Percentiles rank a stretch among this genome's conserved stretches.
These are phyloP conservation scores for Suillus ampliporus DNA, from an alignment of 768 basidiomycete genomes.

Conservation along the genomic window DNA sequence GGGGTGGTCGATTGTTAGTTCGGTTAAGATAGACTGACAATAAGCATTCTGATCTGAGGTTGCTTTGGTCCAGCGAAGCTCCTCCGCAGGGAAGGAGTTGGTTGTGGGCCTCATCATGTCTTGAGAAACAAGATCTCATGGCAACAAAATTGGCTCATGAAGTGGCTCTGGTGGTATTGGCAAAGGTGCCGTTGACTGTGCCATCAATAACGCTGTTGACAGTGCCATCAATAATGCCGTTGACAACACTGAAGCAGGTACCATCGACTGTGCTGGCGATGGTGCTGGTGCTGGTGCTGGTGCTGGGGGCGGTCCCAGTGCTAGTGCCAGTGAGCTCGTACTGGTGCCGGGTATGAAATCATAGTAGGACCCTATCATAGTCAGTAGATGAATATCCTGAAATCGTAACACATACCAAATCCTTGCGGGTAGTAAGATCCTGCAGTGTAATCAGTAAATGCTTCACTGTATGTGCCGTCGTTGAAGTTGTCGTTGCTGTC, in stretches of 20 bases:
- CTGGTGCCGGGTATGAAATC: background rate
- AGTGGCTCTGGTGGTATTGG: background rate
- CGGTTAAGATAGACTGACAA: too few relatives aligned
- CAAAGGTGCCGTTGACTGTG: background rate
- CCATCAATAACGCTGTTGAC: background rate
- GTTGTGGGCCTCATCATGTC: background rate
- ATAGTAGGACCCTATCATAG: background rate
- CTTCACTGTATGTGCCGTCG: background rate
- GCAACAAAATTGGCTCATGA: background rate
- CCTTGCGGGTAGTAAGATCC: constrained; percentile 1
- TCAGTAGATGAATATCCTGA: background rate
- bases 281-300: too few relatives aligned
- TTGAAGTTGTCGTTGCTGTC: background rate
- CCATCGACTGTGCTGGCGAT: background rate
- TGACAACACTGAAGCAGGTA: background rate
- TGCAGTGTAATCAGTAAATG: background rate
- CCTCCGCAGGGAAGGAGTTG: background rate
- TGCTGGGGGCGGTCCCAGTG: background rate
- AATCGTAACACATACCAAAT: background rate
- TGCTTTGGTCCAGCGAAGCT: background rate
- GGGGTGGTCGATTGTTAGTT: too few relatives aligned
- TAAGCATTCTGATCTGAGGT: too few relatives aligned
- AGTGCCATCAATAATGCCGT: background rate
- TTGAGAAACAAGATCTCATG: background rate
- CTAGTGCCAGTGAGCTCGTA: background rate